phyloP scores from a whole-genome alignment of 2,329 filamentous ascomycete species.

The Xylaria sp. region DNA sequence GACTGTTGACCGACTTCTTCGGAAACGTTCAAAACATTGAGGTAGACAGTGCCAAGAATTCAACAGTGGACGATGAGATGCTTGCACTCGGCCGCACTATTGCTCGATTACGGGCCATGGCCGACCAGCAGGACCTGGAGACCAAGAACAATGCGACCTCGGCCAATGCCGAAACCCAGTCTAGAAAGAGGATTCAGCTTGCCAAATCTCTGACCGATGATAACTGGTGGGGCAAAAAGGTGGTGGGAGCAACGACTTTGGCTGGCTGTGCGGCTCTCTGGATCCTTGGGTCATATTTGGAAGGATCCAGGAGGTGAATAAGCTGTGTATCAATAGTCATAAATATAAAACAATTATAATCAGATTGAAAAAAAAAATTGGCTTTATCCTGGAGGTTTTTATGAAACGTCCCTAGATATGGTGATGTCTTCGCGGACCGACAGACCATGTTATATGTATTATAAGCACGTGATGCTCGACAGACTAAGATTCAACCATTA shows the following conservation, averaged over 20 bases:
- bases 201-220: constrained; percentile 72
- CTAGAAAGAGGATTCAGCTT: constrained; percentile 55
- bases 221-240: constrained; percentile 74
- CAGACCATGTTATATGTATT: too few relatives aligned
- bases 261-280: constrained; percentile 70
- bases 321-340: constrained; percentile 3
- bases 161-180: constrained; percentile 33
- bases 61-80: constrained; percentile 76
- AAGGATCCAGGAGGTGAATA: constrained; percentile 42
- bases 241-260: constrained; percentile 68
- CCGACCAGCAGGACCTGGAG: constrained; percentile 56
- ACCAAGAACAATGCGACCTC: constrained; percentile 44
- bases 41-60: constrained; percentile 72
- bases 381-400: not conserved
- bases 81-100: constrained; percentile 77
- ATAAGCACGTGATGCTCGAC: not conserved
- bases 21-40: constrained; percentile 98
- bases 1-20: constrained; percentile 95
- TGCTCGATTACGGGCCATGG: constrained; percentile 61
- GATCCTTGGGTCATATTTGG: constrained; percentile 66
- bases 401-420: not conserved
- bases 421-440: not conserved
- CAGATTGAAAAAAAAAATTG: not conserved
- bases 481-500: not conserved
- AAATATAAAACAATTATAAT: not conserved